phyloP scores from a whole-genome alignment of 306 rosid species.

The Quercus cerris region DNA sequence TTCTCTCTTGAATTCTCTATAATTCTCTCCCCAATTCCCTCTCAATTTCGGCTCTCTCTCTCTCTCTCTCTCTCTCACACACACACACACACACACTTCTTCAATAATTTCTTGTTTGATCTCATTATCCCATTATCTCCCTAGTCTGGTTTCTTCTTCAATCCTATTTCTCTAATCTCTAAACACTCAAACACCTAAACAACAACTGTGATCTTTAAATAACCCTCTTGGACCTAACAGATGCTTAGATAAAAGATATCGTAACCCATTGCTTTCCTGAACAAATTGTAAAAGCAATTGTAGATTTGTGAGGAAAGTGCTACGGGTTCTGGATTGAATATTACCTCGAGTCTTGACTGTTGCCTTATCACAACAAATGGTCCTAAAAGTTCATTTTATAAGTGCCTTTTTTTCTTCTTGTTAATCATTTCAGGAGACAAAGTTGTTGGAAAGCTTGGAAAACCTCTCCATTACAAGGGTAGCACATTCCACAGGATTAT shows the following conservation, averaged over 20 bases:
- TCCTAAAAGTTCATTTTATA: neutral
- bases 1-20: too few species aligned
- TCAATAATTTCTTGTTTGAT: too few species aligned
- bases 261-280: neutral
- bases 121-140: too few species aligned
- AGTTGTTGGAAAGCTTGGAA: conserved; percentile 77
- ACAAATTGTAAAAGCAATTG: neutral
- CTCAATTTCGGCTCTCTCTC: too few species aligned
- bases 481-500: conserved; percentile 85
- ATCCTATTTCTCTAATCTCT: too few species aligned
- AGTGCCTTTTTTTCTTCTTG: neutral
- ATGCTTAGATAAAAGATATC: too few species aligned
- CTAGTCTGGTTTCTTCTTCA: too few species aligned
- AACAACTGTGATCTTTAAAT: too few species aligned
- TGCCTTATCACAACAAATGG: neutral
- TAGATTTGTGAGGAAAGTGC: neutral
- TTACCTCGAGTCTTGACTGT: neutral
- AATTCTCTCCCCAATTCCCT: too few species aligned
- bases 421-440: conserved; percentile 62
- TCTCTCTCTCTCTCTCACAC: too few species aligned
- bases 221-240: neutral
- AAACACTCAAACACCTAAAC: too few species aligned
- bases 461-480: conserved; percentile 83
- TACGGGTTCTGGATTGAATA: neutral
- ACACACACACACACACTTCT: too few species aligned